Evolutionary conservation across 345 rosid species (phyloP), one percentile per base, ranked within the genome.

Genomic region (Syzygium grande): DNA sequence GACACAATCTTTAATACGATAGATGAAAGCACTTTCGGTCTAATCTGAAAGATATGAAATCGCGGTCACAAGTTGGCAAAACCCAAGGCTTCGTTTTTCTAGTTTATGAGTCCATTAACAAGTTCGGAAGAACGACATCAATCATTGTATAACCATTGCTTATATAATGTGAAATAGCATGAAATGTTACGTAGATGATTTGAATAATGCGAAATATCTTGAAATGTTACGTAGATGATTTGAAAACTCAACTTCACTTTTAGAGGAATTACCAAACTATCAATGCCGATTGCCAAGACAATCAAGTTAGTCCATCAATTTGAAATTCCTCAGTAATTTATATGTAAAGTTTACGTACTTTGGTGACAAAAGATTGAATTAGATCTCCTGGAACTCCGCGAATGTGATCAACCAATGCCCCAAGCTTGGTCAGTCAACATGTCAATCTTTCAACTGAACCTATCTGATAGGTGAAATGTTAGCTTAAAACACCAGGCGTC

Each of bases 371-470:
- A 58, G 30, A 58, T 25, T 58, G 65, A 58, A 25, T 58, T 58
- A n/a, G 65, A 58, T 25, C 65, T 58, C 6, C 0, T 13, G 1
- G 30, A 58, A 58, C 29, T 58, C 29, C 65, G 15, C 29, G 0
- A 43, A 43, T 11, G 29, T 4, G 65, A 14, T 25, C 5, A 14
- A 25, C 29, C 29, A 58, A 61, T 61, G 68, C 34, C 4, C 17
- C 2, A 0, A 61, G 17, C 34, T n/a, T n/a, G 0, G 0, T n/a
- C 73, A 4, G 0, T 61, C 0, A 61, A 16, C 73, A 61, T 61
- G 34, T 61, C 73, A 13, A 61, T 34, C 73, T 61, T n/a, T 61
- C 73, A n/a, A 61, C 38, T n/a, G 73, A 52, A 52, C 17, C 15
- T 52, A 15, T 52, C 54, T 14, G 54, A n/a, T n/a, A n/a, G n/a